phyloP scores from a whole-genome alignment of 1,284 basidiomycete species.

The Cystobasidium slooffiae region DNA sequence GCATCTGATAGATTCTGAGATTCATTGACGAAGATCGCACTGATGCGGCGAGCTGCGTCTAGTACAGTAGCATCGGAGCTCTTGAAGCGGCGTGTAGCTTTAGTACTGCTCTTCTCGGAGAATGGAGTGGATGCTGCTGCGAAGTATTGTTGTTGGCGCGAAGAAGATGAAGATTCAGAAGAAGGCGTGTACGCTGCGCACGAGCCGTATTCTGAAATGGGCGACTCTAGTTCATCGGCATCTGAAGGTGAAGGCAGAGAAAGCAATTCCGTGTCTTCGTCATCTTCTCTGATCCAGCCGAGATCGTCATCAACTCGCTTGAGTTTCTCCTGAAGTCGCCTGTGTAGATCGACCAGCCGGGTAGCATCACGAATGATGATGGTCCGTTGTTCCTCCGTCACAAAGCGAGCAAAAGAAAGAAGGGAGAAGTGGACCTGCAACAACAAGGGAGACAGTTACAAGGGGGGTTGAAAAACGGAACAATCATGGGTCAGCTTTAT shows the following conservation, averaged over 20 bases:
- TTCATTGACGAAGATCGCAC: conserved; percentile 36
- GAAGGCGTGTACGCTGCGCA: background rate
- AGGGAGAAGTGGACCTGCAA: conserved; percentile 59
- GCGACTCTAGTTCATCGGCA: background rate
- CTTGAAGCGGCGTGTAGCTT: conserved; percentile 20
- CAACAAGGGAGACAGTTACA: background rate
- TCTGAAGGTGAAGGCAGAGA: background rate
- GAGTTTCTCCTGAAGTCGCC: conserved; percentile 64
- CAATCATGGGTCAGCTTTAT: conserved; percentile 49
- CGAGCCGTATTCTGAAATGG: background rate
- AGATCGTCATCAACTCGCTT: conserved; percentile 65
- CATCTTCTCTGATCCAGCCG: conserved; percentile 56
- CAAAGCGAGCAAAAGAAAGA: conserved; percentile 57
- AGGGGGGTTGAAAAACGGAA: conserved; percentile 37
- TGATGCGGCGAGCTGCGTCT: conserved; percentile 40
- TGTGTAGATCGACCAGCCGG: conserved; percentile 74
- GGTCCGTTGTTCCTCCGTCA: conserved; percentile 56
- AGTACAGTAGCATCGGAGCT: conserved; percentile 38
- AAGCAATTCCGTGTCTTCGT: background rate
- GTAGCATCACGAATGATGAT: conserved; percentile 71
- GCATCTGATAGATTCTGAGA: conserved; percentile 66
- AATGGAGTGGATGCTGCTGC: background rate
- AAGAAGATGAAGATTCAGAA: background rate
- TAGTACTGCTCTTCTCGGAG: background rate
- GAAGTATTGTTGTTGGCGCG: background rate